Conservation (phyloP, 768 basidiomycete species). For the Stropharia rugosoannulata region DNA sequence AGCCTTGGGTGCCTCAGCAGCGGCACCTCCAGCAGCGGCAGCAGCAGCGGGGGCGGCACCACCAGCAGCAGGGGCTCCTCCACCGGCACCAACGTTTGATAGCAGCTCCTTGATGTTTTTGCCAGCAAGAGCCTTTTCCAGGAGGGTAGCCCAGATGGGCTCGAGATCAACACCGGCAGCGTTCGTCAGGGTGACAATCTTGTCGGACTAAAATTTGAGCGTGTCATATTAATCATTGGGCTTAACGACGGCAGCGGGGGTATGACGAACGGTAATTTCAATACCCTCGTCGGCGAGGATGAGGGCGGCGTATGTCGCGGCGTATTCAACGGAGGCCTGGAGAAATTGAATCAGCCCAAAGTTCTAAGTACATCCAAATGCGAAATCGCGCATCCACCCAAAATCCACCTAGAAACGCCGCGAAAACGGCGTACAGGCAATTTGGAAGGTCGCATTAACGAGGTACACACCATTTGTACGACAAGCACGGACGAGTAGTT, state of each 20-base stretch:
- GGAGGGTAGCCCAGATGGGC: slow-evolving; percentile 96
- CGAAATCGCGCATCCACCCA: slow-evolving; percentile 22
- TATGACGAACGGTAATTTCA: slow-evolving; percentile 90
- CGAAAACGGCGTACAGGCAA: slow-evolving; percentile 10
- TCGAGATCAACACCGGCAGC: slow-evolving; percentile 89
- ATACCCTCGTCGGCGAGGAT: slow-evolving; percentile 97
- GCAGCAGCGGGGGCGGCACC: slow-evolving; percentile 54
- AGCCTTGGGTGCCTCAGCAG: slow-evolving; percentile 74
- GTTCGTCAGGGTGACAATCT: slow-evolving; percentile 80
- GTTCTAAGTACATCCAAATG: slow-evolving; percentile 20
- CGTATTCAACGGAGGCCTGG: slow-evolving; percentile 70
- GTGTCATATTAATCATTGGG: slow-evolving; percentile 8
- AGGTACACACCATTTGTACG: slow-evolving; percentile 27
- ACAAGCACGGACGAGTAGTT: slow-evolving; percentile 12
- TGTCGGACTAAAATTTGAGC: slow-evolving; percentile 67
- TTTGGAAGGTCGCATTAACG: neutral
- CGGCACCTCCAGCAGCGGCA: slow-evolving; percentile 59
- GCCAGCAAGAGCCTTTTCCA: slow-evolving; percentile 97
- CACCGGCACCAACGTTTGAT: slow-evolving; percentile 92
- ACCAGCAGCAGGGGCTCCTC: slow-evolving; percentile 76
- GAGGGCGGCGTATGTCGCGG: slow-evolving; percentile 94
- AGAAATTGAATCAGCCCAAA: neutral
- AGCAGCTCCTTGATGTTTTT: slow-evolving; percentile 97
- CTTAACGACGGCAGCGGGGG: neutral
- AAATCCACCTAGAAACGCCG: slow-evolving; percentile 15